A percentile compares a stretch with the other conserved stretches of the same genome.
Evolutionary conservation across 805 yeast species (phyloP).

Genomic region (Lipomyces mesembrius): DNA sequence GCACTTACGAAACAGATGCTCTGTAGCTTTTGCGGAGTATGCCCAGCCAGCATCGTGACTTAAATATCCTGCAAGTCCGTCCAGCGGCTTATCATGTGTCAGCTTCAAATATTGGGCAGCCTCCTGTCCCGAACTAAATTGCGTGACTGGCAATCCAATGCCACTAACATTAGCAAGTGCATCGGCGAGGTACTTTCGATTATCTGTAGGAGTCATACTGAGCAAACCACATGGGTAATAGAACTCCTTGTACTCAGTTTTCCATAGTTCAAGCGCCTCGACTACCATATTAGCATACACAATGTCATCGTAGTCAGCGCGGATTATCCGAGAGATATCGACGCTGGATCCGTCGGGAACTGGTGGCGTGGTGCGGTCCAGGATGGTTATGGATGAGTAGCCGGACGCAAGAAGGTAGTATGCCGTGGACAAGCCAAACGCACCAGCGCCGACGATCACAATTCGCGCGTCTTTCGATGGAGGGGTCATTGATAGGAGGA

Average conservation of each 20-base stretch:
- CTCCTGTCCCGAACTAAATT: slow-evolving; percentile 14
- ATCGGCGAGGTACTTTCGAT: slow-evolving; percentile 28
- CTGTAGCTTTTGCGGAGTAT: slow-evolving; percentile 28
- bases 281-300: slow-evolving; percentile 52
- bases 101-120: slow-evolving; percentile 35
- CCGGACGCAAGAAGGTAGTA: slow-evolving; percentile 46
- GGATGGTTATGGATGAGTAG: slow-evolving; percentile 26
- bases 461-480: slow-evolving; percentile 40
- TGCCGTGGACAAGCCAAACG: slow-evolving; percentile 58
- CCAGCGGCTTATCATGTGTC: slow-evolving; percentile 41
- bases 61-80: slow-evolving; percentile 43
- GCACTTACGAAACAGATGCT: slow-evolving; percentile 19
- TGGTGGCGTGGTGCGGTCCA: slow-evolving; percentile 38
- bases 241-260: slow-evolving; percentile 43
- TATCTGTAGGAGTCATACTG: slow-evolving; percentile 21
- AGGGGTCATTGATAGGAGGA: background rate
- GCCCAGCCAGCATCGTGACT: slow-evolving; percentile 40
- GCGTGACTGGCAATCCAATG: slow-evolving; percentile 26
- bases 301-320: slow-evolving; percentile 54
- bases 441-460: slow-evolving; percentile 60
- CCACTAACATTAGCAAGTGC: slow-evolving; percentile 26
- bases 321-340: slow-evolving; percentile 56
- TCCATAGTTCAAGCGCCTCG: slow-evolving; percentile 50
- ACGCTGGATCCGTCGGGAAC: slow-evolving; percentile 49
- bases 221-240: slow-evolving; percentile 35